Conservation (phyloP, 495 filamentous ascomycete species). For the Elasticomyces elasticus region DNA sequence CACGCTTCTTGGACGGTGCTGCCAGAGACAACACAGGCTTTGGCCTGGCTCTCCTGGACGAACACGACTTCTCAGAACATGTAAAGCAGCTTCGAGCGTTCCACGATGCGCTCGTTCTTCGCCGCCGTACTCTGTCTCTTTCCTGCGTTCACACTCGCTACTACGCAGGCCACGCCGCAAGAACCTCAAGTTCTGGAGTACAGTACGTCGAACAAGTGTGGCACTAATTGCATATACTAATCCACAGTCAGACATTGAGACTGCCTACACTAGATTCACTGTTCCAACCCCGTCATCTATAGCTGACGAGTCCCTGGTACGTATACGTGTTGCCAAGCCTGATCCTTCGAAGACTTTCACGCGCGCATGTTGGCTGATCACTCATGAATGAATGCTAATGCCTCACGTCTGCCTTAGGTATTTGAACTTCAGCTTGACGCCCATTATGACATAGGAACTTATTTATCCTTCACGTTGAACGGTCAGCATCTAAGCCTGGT, state of each 20-base stretch:
- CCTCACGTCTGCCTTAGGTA: slow-evolving; percentile 18
- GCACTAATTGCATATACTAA: slow-evolving; percentile 1
- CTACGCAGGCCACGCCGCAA: neutral
- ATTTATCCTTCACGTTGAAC: neutral
- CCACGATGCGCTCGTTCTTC: slow-evolving; percentile 7
- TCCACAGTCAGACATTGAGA: neutral
- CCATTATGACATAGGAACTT: neutral
- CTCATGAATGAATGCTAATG: neutral
- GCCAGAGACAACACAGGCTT: neutral
- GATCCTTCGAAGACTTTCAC: slow-evolving; percentile 2
- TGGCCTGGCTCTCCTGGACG: neutral
- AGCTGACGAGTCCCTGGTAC: slow-evolving; percentile 32
- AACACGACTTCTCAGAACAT: neutral
- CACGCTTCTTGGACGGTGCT: neutral
- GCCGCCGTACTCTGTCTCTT: neutral
- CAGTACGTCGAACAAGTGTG: slow-evolving; percentile 6
- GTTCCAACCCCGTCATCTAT: slow-evolving; percentile 25
- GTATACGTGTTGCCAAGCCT: slow-evolving; percentile 27
- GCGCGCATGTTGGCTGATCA: neutral
- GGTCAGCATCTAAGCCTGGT: neutral
- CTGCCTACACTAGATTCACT: slow-evolving; percentile 26
- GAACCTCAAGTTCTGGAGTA: slow-evolving; percentile 1
- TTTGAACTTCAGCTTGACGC: slow-evolving; percentile 19
- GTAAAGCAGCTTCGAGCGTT: neutral
- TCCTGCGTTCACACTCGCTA: slow-evolving; percentile 1